phyloP scores from a whole-genome alignment of 164 flowering plant genomes.

The Vitis riparia region DNA sequence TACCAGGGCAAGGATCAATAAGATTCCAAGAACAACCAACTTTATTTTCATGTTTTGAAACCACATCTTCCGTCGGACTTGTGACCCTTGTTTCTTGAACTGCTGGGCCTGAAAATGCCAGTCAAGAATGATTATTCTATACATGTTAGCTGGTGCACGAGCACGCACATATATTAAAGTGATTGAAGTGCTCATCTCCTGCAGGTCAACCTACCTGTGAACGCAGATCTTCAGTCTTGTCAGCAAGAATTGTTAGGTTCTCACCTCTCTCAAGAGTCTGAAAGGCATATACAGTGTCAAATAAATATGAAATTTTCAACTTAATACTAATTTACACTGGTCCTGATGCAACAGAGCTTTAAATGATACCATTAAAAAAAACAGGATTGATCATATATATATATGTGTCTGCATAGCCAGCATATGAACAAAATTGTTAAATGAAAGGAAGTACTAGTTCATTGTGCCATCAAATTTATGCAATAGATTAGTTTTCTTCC shows the following conservation, averaged over 20 bases:
- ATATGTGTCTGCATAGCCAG: not conserved
- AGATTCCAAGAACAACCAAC: constrained; percentile 73
- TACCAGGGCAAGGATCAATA: constrained; percentile 66
- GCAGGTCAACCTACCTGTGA: constrained; percentile 35
- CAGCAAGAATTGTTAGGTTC: constrained; percentile 54
- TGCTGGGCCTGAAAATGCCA: constrained; percentile 65
- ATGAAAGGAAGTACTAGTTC: too few species aligned
- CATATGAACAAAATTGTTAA: not conserved
- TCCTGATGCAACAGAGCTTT: not conserved
- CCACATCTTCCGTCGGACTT: constrained; percentile 88
- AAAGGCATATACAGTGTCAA: constrained; percentile 10
- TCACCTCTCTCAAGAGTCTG: constrained; percentile 86
- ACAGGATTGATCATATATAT: not conserved
- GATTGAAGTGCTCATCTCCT: not conserved
- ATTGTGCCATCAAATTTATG: too few species aligned
- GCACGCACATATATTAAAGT: not conserved
- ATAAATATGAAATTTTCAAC: not conserved
- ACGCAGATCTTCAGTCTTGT: constrained; percentile 74
- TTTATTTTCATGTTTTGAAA: constrained; percentile 92
- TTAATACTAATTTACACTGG: not conserved
- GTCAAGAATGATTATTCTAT: not conserved
- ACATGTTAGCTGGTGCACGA: not conserved
- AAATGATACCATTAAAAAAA: not conserved
- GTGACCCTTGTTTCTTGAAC: constrained; percentile 63
- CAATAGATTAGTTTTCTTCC: too few species aligned